Evolutionary conservation across 108 stramenopile species (phyloP).

Genomic region (Parietichytrium sp.): DNA sequence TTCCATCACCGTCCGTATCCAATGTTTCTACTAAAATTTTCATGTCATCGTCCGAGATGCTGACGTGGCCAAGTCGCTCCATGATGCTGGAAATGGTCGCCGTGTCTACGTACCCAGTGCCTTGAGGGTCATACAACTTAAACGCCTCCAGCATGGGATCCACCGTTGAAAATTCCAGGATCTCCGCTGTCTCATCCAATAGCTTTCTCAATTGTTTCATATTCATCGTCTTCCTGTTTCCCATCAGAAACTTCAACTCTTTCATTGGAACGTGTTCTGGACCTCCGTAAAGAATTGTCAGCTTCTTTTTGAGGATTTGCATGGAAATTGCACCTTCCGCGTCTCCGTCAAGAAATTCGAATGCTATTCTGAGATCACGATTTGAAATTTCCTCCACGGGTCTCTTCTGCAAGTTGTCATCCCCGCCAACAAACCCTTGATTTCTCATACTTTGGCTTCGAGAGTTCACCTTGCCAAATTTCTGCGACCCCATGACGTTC

Average conservation of each 20-base stretch:
- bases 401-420: no score
- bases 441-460: no score
- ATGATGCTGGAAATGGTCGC: constrained; percentile 51
- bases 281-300: neutral
- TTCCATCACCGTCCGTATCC: constrained; percentile 61
- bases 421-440: no score
- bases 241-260: neutral
- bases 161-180: neutral
- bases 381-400: no score
- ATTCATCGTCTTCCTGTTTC: neutral
- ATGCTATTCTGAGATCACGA: neutral
- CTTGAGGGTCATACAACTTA: constrained; percentile 57
- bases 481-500: no score
- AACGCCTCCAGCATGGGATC: constrained; percentile 66
- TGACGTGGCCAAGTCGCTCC: constrained; percentile 58
- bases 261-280: neutral
- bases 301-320: neutral
- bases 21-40: constrained; percentile 57
- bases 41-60: constrained; percentile 61
- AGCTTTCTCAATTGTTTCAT: neutral
- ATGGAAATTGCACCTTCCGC: neutral
- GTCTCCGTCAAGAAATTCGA: neutral
- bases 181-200: neutral
- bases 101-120: constrained; percentile 51
- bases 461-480: no score